phyloP scores from a whole-genome alignment of 176 grass and related monocot species.

The Ensete glaucum region DNA sequence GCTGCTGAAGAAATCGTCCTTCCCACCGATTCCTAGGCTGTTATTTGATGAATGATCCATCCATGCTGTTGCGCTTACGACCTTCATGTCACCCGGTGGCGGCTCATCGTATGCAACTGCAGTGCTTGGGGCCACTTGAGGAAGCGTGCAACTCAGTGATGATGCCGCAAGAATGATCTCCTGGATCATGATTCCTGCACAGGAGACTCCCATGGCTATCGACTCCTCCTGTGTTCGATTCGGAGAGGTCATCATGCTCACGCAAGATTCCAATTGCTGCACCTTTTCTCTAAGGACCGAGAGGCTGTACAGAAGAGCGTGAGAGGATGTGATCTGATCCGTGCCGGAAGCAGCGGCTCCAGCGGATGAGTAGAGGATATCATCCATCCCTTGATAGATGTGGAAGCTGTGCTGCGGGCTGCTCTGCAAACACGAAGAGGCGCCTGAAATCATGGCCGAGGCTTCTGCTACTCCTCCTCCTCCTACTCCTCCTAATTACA shows the following conservation, averaged over 20 bases:
- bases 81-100: neutral
- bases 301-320: conserved; percentile 8
- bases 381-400: conserved; percentile 10
- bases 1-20: neutral
- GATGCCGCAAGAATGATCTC: conserved; percentile 12
- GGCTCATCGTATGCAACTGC: neutral
- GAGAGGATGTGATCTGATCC: neutral
- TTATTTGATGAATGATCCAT: neutral
- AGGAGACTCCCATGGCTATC: neutral
- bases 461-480: too few species aligned
- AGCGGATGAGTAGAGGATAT: conserved; percentile 1
- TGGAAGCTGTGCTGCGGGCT: neutral
- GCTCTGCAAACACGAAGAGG: neutral
- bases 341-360: neutral
- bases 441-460: neutral
- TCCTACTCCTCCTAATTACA: too few species aligned
- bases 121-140: neutral
- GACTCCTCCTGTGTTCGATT: neutral
- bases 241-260: neutral
- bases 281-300: conserved; percentile 8
- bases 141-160: neutral
- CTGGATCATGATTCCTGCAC: neutral
- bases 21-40: neutral
- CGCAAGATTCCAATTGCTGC: conserved; percentile 5
- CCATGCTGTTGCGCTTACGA: neutral